Evolutionary conservation across 257 asterid species (phyloP), one percentile per base, ranked within the genome.

Genomic region (Galeopsis tetrahit): DNA sequence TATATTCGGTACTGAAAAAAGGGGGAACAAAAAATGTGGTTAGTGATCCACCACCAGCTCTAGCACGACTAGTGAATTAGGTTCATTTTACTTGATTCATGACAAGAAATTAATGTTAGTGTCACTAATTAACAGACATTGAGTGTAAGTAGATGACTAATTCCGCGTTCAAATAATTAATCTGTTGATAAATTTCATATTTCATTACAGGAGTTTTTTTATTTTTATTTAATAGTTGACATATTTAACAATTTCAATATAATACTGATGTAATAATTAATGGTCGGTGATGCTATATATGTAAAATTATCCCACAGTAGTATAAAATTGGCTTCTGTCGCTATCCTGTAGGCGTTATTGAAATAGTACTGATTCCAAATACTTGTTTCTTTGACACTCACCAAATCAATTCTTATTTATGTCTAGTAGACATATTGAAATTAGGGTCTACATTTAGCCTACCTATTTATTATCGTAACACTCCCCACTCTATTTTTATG

Each of bases 331-430:
- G 28, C 8, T 53, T 64, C 28, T 38, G 73, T 69, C 64, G 38
- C 58, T 52, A 15, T 51, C 73, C 9, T n/a, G 21, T 48, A n/a
- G 44, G 55, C 63, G 51, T 69, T 46, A 52, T 31, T 69, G 63
- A 52, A 4, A 55, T 14, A 36, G 39, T 40, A 69, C 35, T n/a
- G 34, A 67, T 52, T 35, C 64, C 73, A 69, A 52, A 69, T 55
- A 21, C 53, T 55, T 55, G 61, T 21, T 68, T 52, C 73, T 68
- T 51, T 68, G 36, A 69, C 52, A 35, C 71, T 55, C 61, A 55
- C 61, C 61, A 55, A 55, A 55, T 21, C 61, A 55, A 55, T 55
- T 55, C 35, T 10, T 53, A 53, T 17, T 55, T 55, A 55, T 34
- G 35, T 55, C 35, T 17, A 55, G 10, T 21, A 14, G 6, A 55